phyloP scores from a whole-genome alignment of 2,329 filamentous ascomycete species.

The Colletotrichum cuscutae region DNA sequence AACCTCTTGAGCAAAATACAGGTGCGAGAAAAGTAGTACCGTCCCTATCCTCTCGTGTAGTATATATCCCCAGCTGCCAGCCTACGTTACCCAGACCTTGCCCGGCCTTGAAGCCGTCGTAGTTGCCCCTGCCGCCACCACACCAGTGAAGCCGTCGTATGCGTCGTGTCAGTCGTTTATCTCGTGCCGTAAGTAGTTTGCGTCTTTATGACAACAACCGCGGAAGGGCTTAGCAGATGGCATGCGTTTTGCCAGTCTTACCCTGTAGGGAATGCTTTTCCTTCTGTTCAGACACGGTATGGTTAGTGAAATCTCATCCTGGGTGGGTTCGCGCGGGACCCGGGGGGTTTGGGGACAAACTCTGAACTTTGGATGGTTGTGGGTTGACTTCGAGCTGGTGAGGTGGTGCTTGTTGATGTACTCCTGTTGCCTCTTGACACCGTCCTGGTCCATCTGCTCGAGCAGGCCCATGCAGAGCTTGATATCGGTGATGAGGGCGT shows the following conservation, averaged over 20 bases:
- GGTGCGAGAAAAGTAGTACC: neutral
- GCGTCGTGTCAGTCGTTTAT: constrained; percentile 23
- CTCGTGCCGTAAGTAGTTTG: constrained; percentile 4
- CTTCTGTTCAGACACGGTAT: constrained; percentile 53
- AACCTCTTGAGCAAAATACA: neutral
- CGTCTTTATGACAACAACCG: constrained; percentile 11
- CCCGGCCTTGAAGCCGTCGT: neutral
- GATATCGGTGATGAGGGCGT: constrained; percentile 81
- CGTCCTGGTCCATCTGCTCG: constrained; percentile 77
- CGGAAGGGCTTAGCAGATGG: constrained; percentile 73
- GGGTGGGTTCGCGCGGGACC: neutral
- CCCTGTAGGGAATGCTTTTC: constrained; percentile 91
- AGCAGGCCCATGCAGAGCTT: constrained; percentile 79
- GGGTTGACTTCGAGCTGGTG: constrained; percentile 61
- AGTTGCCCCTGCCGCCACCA: neutral
- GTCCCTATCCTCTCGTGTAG: neutral
- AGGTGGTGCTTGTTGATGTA: constrained; percentile 69
- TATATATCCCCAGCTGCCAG: neutral
- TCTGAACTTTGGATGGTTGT: constrained; percentile 61
- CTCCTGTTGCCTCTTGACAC: constrained; percentile 75
- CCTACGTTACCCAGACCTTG: neutral
- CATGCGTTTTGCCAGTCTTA: constrained; percentile 91
- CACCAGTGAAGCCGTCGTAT: neutral
- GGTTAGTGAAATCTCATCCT: constrained; percentile 5
- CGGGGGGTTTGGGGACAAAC: constrained; percentile 47